Evolutionary conservation across 495 filamentous ascomycete genomes (phyloP).

Genomic region (Tuber aestivum): DNA sequence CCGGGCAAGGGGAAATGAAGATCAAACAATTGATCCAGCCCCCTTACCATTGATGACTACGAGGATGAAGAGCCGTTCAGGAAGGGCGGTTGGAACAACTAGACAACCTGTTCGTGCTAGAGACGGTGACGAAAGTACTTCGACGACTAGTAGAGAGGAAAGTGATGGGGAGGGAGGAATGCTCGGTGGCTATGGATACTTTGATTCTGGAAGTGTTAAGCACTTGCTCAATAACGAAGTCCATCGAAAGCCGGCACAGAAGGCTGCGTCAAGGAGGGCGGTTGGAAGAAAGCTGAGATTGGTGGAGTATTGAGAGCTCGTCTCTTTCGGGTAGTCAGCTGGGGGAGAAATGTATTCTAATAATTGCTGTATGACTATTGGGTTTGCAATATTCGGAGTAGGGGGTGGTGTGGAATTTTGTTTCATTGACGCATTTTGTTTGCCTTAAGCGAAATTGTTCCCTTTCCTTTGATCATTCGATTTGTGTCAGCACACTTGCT

Average conservation of each 20-base stretch:
- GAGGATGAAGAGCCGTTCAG: slow-evolving; percentile 44
- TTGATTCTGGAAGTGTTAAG: slow-evolving; percentile 39
- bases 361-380: slow-evolving; percentile 15
- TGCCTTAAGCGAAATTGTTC: neutral
- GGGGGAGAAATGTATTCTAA: neutral
- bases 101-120: neutral
- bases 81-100: slow-evolving; percentile 23
- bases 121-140: slow-evolving; percentile 26
- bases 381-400: slow-evolving; percentile 12
- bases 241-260: slow-evolving; percentile 49
- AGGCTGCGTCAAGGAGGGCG: slow-evolving; percentile 52
- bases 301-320: slow-evolving; percentile 58
- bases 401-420: slow-evolving; percentile 4
- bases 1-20: slow-evolving; percentile 62
- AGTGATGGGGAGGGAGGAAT: slow-evolving; percentile 41
- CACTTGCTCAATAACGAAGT: slow-evolving; percentile 40
- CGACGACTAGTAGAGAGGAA: slow-evolving; percentile 33
- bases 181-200: slow-evolving; percentile 42
- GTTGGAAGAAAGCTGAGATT: slow-evolving; percentile 75
- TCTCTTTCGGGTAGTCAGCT: neutral
- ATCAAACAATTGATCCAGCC: slow-evolving; percentile 45
- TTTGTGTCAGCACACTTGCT: neutral
- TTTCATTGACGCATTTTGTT: slow-evolving; percentile 7
- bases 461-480: neutral
- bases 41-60: slow-evolving; percentile 49